Conservation (phyloP, 1,284 basidiomycete species). For the Papiliotrema terrestris region DNA sequence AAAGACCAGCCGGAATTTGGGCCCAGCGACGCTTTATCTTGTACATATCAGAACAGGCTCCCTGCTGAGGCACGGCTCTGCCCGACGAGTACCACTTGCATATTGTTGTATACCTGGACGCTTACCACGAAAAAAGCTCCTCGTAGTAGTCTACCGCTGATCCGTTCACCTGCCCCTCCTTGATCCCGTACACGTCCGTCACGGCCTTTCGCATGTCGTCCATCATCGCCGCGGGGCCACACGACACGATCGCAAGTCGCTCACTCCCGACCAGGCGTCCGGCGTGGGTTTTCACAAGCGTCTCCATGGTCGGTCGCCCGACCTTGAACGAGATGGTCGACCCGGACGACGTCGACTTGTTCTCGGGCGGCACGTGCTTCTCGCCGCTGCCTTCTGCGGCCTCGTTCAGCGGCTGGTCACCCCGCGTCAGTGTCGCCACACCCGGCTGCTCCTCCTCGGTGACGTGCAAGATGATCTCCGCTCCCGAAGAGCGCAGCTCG, state of each 20-base stretch:
- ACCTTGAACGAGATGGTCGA: background rate
- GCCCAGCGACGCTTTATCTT: too few relatives aligned
- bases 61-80: too few relatives aligned
- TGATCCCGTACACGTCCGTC: constrained; percentile 14
- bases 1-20: too few relatives aligned
- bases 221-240: constrained; percentile 34
- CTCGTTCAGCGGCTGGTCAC: background rate
- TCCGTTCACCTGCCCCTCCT: constrained; percentile 12
- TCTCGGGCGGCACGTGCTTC: background rate
- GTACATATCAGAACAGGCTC: too few relatives aligned
- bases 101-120: too few relatives aligned
- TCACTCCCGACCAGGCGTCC: constrained; percentile 7
- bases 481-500: constrained; percentile 15
- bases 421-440: background rate
- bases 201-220: constrained; percentile 28
- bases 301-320: constrained; percentile 23
- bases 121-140: constrained; percentile 31
- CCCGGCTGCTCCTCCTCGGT: constrained; percentile 1
- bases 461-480: constrained; percentile 14
- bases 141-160: constrained; percentile 30
- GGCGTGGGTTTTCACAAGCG: constrained; percentile 11
- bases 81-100: too few relatives aligned
- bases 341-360: background rate
- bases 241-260: constrained; percentile 26
- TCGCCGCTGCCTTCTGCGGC: background rate